Evolutionary conservation across 192 early-diverging fungal species (phyloP), one percentile per base, ranked within the genome.

Genomic region (Gaertneriomyces semiglobifer): DNA sequence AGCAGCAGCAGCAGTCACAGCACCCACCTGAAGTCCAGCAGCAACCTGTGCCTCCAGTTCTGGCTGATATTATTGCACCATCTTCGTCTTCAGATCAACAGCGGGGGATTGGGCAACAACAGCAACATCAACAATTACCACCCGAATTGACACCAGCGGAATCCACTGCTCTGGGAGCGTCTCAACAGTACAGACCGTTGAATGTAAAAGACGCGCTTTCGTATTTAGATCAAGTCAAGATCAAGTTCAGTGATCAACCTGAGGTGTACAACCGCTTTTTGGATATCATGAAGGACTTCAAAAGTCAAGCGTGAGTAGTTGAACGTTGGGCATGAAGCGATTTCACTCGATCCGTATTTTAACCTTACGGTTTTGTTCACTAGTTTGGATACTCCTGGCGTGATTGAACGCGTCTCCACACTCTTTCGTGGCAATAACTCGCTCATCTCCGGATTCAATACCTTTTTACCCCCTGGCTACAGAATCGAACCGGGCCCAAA

Each of bases 261-360:
- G 93, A 96, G 56, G 94, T 98, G 5, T 99, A 99, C 79, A 98
- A 96, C 71, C 84, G 88, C 58, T 99, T 99, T 76, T 63, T 99
- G 72, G 96, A 97, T 74, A 98, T 98, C 44, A 99, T 99, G 97
- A 97, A 97, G 81, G 97, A 99, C 73, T 99, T 99, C 71, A 98
- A 98, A 77, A 90, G 91, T 68, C 93, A 96, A 72, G 83, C 77
- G 90, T 92, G 79, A 79, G 84, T 83, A 33, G 25, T 33, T 33
- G 25, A 33, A 33, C 25, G 25, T 33, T 33, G 25, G 1, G 25
- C 25, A 33, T 33, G 2, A 33, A 33, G 25, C 25, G 25, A 33
- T 33, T 33, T 33, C 25, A 33, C n/a, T n/a, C n/a, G n/a, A n/a
- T 33, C 25, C 0, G 2, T 33, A 33, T 33, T 33, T 33, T 33